Conservation (phyloP, 805 yeast species). For the Zygosaccharomyces pseudorouxii region DNA sequence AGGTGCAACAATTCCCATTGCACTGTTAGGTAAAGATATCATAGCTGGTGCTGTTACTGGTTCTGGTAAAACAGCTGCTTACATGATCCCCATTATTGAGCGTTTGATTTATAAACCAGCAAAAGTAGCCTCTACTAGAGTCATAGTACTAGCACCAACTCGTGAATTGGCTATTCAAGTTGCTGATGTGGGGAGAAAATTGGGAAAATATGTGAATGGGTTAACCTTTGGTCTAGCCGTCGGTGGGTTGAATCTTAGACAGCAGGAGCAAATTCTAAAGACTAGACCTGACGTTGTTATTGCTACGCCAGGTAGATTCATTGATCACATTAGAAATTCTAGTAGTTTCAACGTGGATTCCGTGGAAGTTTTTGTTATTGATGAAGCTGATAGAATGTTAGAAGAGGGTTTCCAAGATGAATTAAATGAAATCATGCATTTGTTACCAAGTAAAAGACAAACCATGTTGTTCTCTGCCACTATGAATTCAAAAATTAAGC, state of each 20-base stretch:
- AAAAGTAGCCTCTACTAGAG: slow-evolving; percentile 82
- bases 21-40: slow-evolving; percentile 87
- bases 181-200: slow-evolving; percentile 82
- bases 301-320: slow-evolving; percentile 98
- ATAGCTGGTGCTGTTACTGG: slow-evolving; percentile 99
- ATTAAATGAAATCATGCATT: slow-evolving; percentile 78
- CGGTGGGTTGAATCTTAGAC: slow-evolving; percentile 94
- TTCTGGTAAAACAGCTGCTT: slow-evolving; percentile 99
- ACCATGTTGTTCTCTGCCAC: slow-evolving; percentile 95
- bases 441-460: slow-evolving; percentile 88
- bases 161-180: slow-evolving; percentile 98
- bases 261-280: slow-evolving; percentile 91
- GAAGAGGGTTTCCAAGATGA: slow-evolving; percentile 99
- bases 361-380: slow-evolving; percentile 88
- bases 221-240: slow-evolving; percentile 92
- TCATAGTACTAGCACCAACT: slow-evolving; percentile 87
- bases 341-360: slow-evolving; percentile 86
- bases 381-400: slow-evolving; percentile 98
- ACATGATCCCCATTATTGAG: slow-evolving; percentile 92
- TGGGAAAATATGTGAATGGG: slow-evolving; percentile 70
- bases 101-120: slow-evolving; percentile 85
- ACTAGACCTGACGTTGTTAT: slow-evolving; percentile 92
- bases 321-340: slow-evolving; percentile 94
- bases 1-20: slow-evolving; percentile 88
- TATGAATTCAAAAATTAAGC: slow-evolving; percentile 90